A percentile compares a stretch with the other conserved stretches of the same genome.
phyloP scores from a whole-genome alignment of 1,284 basidiomycete species.

The Irpex rosettiformis region DNA sequence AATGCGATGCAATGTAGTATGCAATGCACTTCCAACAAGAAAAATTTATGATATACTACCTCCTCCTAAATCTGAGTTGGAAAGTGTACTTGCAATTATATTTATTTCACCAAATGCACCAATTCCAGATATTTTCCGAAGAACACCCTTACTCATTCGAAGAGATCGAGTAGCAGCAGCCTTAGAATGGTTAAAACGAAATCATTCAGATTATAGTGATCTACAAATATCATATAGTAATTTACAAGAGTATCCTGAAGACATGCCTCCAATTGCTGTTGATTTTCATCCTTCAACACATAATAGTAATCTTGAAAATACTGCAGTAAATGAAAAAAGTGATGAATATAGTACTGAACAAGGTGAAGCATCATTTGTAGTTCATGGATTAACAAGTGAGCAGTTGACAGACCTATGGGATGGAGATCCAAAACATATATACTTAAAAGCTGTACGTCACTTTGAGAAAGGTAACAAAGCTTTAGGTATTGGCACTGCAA shows the following conservation, averaged over 20 bases:
- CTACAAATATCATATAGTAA: conserved; percentile 24
- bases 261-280: background rate
- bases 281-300: background rate
- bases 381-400: background rate
- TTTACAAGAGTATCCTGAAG: conserved; percentile 20
- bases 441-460: background rate
- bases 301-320: no score
- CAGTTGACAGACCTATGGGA: background rate
- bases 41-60: conserved; percentile 9
- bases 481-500: conserved; percentile 20
- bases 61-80: conserved; percentile 9
- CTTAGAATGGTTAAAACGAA: conserved; percentile 29
- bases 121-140: background rate
- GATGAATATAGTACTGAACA: conserved; percentile 7
- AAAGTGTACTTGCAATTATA: conserved; percentile 6
- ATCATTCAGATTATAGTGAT: conserved; percentile 27
- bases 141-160: background rate
- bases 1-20: conserved; percentile 11
- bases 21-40: conserved; percentile 7
- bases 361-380: background rate
- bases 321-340: conserved; percentile 11
- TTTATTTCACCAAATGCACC: background rate
- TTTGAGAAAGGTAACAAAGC: background rate
- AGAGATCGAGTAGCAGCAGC: conserved; percentile 12
- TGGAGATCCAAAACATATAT: background rate